Conservation (phyloP, 73 alveolate species). For the Symbiodinium pilosum region DNA sequence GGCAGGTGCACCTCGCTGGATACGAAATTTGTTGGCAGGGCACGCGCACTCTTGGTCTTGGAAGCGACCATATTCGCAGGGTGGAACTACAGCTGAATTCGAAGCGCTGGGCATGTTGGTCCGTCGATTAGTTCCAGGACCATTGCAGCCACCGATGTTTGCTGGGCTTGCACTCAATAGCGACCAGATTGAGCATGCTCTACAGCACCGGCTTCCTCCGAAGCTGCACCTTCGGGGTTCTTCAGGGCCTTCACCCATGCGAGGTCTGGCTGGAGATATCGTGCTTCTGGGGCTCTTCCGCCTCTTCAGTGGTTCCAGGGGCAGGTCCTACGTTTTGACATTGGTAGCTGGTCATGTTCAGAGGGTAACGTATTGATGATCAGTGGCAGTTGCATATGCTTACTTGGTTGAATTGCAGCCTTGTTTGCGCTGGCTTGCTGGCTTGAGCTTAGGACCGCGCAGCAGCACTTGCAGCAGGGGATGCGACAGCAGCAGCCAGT, state of each 20-base stretch:
- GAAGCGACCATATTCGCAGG: constrained; percentile 46
- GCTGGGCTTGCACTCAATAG: constrained; percentile 39
- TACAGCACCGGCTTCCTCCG: constrained; percentile 22
- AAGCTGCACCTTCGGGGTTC: constrained; percentile 11
- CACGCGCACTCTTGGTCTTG: constrained; percentile 18
- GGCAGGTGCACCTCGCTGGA: constrained; percentile 80
- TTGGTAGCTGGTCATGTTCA: constrained; percentile 9
- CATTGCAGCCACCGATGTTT: constrained; percentile 40
- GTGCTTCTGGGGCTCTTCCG: constrained; percentile 8
- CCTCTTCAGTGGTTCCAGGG: constrained; percentile 44
- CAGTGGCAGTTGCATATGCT: too few species aligned
- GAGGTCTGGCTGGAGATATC: background rate
- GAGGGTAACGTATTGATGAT: background rate
- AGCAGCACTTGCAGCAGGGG: constrained; percentile 54
- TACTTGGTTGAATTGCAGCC: background rate
- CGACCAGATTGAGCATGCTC: constrained; percentile 11
- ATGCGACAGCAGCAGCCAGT: constrained; percentile 65
- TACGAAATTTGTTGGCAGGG: constrained; percentile 36
- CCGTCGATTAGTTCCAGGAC: constrained; percentile 44
- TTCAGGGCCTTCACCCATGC: background rate
- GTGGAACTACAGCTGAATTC: constrained; percentile 45
- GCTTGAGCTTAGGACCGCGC: constrained; percentile 29
- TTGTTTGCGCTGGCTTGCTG: background rate
- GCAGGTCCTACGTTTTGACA: constrained; percentile 51
- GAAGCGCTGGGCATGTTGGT: constrained; percentile 44